Base-by-base conservation (phyloP, 1,284 basidiomycete species). In the Ustilago cynodontis region DNA sequence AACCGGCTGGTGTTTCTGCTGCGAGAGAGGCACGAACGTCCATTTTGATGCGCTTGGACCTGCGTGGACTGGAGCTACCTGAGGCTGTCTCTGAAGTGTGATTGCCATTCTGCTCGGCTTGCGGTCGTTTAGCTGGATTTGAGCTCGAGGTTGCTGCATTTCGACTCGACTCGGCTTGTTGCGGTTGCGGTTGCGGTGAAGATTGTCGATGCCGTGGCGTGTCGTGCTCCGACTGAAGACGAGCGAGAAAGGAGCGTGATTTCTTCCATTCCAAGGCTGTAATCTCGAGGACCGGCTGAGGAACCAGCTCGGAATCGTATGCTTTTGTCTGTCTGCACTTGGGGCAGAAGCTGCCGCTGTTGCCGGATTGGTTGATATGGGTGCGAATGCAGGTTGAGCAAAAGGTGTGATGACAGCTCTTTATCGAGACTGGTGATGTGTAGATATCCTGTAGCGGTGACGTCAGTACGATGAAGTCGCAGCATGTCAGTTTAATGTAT, bases 301-400 rank as follows among this genome's bases (percentile, higher is more conserved):
- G 79, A 37, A 82, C 60, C 13, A 85, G 65, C 45, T 84, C 81
- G 13, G 77, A 73, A 45, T 85, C 83, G 60, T 78, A 80, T 0
- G 80, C 83, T 53, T 85, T 85, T 24, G 75, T 83, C 58, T 81
- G 78, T 13, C 82, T 69, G 51, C 83, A 85, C 43, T 83, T 82
- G 59, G 83, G 83, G 56, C 83, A 85, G 65, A 82, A 80, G 29
- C 71, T 57, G 13, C 83, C 80, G 26, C 51, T 56, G 31, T 71
- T 78, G 26, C 80, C 78, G 3, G 81, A 69, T 59, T 85, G 82
- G 49, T 85, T 85, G 71, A 85, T 84, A 52, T 82, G 79, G 14
- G 71, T 82, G 20, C 83, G 82, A 14, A 85, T 82, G 62, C 83
- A 85, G 13, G 65, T 61, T 14, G 82, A 84, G 78, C 83, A 85